Base-by-base conservation (phyloP, 2,329 filamentous ascomycete species). In the Alternaria arbusti region DNA sequence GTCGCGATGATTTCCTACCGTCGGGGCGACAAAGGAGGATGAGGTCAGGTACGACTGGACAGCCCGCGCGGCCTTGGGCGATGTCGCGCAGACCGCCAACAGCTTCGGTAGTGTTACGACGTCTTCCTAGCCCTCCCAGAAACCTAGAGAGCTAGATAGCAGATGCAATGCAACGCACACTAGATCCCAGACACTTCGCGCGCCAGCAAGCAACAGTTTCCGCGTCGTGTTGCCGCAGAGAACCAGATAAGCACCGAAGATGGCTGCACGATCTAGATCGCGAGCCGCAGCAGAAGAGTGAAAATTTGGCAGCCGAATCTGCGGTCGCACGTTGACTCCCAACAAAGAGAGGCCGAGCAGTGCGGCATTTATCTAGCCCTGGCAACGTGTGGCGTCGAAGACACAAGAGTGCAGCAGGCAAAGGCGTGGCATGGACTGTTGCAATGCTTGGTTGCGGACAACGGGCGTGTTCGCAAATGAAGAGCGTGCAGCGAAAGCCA, bases 381-480 rank as follows among this genome's bases (percentile, higher is more conserved):
- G 40, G 40, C 49, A 43, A n/a, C 28, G 49, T 51, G 49, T 43
- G 23, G 17, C 23, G 51, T 26, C 22, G 56, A 61, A 64, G n/a
- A 52, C 28, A 52, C 13, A 36, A 10, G 20, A 28, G 36, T 36
- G 22, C 49, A 23, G 30, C 52, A 50, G 26, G 43, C 59, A 52
- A 54, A 63, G 44, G 36, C 59, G 57, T 49, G 51, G 63, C 55
- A 60, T 59, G 54, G 45, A 57, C n/a, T 12, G 40, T 45, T 15
- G 22, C 15, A 51, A 59, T 66, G 68, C 68, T 71, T 70, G 61
- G 59, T 56, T 47, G 49, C 45, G 22, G 45, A n/a, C 54, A 62
- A 46, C 50, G 45, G 47, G 36, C 36, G 22, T 51, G 32, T 11
- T 65, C 62, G 45, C 69, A 59, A 70, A 70, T 66, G 47, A 59